Evolutionary conservation across 2,329 filamentous ascomycete genomes (phyloP), one percentile per base, ranked within the genome.

Genomic region (Pseudogymnoascus sp.): DNA sequence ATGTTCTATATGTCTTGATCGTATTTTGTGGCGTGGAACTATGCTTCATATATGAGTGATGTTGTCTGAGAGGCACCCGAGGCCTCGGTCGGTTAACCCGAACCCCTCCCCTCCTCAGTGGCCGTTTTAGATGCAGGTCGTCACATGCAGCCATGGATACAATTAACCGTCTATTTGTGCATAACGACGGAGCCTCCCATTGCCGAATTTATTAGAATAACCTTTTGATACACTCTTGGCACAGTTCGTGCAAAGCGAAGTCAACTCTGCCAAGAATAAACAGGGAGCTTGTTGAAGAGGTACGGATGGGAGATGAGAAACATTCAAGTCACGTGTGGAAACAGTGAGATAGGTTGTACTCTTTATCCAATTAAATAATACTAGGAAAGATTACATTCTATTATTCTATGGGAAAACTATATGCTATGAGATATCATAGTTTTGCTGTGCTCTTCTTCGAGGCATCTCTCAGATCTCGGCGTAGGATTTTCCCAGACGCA

Each of bases 401-500:
- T 52, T 26, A 30, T 52, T 30, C 45, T 52, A 52, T 52, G 15
- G n/a, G 30, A 30, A 30, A 23, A 52, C 45, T 18, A 30, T 52
- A 9, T 52, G 7, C 9, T n/a, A 12, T 9, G 23, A 30, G 23
- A 52, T 52, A 52, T 52, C 19, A 52, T 15, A 52, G 23, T 26
- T 52, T 52, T 9, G 45, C 45, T 7, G 15, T 52, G 9, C 70
- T 68, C 28, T 74, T 76, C 63, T 70, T 67, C 3, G 45, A 52
- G 12, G 15, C n/a, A 19, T 79, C 77, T 57, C 74, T 73, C 63
- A 81, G 63, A 3, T 72, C 55, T 60, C 75, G 78, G 57, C 78
- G 70, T 67, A 81, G 59, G 35, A 81, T 80, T 71, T 81, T 81
- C 0, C 78, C 79, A 26, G 74, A 73, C 0, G 83, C 79, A 62